These are phyloP conservation scores for Cladosporium sp. DNA, from an alignment of 2,329 filamentous ascomycete species.

Conservation along the genomic window DNA sequence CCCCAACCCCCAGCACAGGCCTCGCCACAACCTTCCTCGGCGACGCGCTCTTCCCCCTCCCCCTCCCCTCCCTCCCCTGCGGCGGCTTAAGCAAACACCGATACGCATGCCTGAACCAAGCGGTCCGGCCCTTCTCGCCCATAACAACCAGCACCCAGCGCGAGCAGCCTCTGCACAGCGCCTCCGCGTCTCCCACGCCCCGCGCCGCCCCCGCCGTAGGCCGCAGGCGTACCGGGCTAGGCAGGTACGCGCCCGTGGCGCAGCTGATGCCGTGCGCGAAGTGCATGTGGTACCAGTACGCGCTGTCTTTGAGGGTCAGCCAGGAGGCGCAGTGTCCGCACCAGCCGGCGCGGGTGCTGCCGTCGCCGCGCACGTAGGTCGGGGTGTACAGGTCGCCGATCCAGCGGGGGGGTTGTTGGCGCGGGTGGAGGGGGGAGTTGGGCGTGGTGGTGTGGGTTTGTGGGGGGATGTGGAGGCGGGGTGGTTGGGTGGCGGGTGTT, in stretches of 20 bases:
- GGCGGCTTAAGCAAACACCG: constrained; percentile 46
- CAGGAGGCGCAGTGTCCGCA: constrained; percentile 86
- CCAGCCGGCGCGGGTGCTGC: constrained; percentile 86
- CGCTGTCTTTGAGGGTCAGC: constrained; percentile 85
- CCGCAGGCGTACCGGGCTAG: constrained; percentile 69
- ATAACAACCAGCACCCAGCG: constrained; percentile 79
- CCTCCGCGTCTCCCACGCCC: constrained; percentile 78
- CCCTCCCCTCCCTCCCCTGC: background rate
- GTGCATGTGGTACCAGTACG: constrained; percentile 91
- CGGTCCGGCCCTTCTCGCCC: constrained; percentile 89
- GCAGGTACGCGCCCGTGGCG: constrained; percentile 72
- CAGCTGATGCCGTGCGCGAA: constrained; percentile 86
- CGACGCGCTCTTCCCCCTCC: constrained; percentile 6
- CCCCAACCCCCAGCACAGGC: too few relatives aligned
- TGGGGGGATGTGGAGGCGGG: constrained; percentile 1
- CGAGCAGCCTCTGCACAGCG: constrained; percentile 71
- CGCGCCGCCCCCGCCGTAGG: constrained; percentile 55
- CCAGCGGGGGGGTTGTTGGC: constrained; percentile 50
- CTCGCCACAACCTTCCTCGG: constrained; percentile 1
- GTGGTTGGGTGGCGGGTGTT: background rate
- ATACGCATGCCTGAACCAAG: constrained; percentile 86
- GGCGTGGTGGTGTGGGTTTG: background rate
- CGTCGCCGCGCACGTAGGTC: constrained; percentile 77
- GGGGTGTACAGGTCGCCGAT: constrained; percentile 80
- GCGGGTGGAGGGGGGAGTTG: constrained; percentile 11